Base-by-base conservation (phyloP, 495 filamentous ascomycete species). In the Xylaria scruposa region DNA sequence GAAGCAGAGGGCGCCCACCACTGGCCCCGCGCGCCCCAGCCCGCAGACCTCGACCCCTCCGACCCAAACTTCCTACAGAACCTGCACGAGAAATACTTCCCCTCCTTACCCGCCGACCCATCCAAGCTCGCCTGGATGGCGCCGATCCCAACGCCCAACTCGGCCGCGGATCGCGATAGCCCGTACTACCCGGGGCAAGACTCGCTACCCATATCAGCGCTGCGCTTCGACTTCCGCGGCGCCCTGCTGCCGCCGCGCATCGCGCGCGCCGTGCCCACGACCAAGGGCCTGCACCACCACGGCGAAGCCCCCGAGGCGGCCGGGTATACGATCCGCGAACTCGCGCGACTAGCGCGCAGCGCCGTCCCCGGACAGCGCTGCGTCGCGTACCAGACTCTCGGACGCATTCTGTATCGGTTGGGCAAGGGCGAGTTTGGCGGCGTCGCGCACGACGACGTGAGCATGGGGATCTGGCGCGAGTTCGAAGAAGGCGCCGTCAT, bases 41-140 rank as follows among this genome's bases (percentile, higher is more conserved):
- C 81, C 64, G 91, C 91, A 33, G 89, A 91, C 46, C 91, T 97
- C 67, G 94, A 99, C 80, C 96, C 94, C 0, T 84, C 86, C 26
- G 91, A 92, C 62, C 90, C 93, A 0, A 87, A 91, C 74, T 98
- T 99, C 84, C 91, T 97, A 62, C 80, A 85, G 29, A 89, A 92
- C 70, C 89, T 99, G 12, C 94, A 97, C 85, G 79, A 88, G 1
- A 97, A 95, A 80, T 99, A 96, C 87, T 99, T 97, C 85, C 95
- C 96, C 24, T 84, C 88, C 70, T 91, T 97, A 3, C 87, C 95
- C 17, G 86, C 92, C 59, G 93, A 98, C 81, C 94, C 95, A 0
- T 89, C 91, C 33, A 90, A 91, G 15, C 87, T 99, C 4, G 92
- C 93, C 24, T 99, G 96, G 96, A 94, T 98, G 87, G 88, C 90